Evolutionary conservation across 2,329 filamentous ascomycete species (phyloP), one percentile per base, ranked within the genome.

Genomic region (Periconia sp.): DNA sequence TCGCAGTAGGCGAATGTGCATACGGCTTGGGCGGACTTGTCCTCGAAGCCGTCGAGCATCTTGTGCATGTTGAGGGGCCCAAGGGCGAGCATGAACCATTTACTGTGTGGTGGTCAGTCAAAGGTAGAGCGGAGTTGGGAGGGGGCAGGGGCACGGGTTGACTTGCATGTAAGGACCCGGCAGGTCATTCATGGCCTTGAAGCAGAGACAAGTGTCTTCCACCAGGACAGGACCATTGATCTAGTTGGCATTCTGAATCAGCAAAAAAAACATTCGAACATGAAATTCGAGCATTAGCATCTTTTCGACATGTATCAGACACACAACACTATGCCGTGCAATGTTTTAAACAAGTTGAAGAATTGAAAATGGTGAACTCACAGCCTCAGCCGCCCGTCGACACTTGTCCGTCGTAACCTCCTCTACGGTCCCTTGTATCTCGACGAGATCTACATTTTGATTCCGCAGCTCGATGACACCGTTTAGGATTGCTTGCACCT

Each of bases 171-270:
- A 99, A 28, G 92, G 90, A 1, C 94, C 94, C 2, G 94, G 94
- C 21, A 99, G 79, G n/a, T 91, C 92, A 46, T 88, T 84, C 48
- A 96, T 81, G 15, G 92, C 92, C 65, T 88, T 86, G 68, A 96
- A 99, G 76, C 91, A 95, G 35, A 99, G 79, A 56, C 91, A 91
- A 12, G 94, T 99, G 71, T 99, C 94, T 73, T 99, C 94, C 9
- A 96, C 92, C 26, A 99, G 78, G 7, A 96, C 94, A 3, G 95
- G 92, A 1, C 91, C 91, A 61, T 87, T 78, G 34, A 94, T 73
- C 90, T 95, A 25, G 4, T 21, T 7, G n/a, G n/a, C n/a, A n/a
- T n/a, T 11, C 9, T 45, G 35, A 49, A 46, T 37, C 26, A 53
- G 34, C 55, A 8, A 13, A 17, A 10, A 24, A 26, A 24, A 40